Percentiles rank a stretch among this genome's conserved stretches.
phyloP scores from a whole-genome alignment of 805 yeast species.

The Diddensiella caesifluorescens region DNA sequence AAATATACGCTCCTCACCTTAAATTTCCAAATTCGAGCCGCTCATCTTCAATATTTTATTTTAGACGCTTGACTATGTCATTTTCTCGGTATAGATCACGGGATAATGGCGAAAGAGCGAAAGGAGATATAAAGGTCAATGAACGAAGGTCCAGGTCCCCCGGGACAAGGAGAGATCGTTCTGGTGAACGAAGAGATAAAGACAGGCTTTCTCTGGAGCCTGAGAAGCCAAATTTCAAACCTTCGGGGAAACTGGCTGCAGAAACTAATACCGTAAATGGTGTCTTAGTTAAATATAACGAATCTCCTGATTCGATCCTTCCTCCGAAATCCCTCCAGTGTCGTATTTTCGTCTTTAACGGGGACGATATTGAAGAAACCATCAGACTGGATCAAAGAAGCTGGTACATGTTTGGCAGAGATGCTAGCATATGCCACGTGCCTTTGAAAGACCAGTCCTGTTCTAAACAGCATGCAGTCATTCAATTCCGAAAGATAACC shows the following conservation, averaged over 20 bases:
- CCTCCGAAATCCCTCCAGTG: conserved; percentile 27
- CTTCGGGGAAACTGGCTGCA: conserved; percentile 40
- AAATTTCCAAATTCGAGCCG: too few relatives aligned
- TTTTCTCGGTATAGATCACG: too few relatives aligned
- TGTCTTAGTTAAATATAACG: conserved; percentile 36
- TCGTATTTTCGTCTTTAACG: conserved; percentile 31
- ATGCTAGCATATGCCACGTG: conserved; percentile 35
- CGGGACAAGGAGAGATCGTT: too few relatives aligned
- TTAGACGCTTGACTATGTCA: too few relatives aligned
- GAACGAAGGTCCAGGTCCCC: too few relatives aligned
- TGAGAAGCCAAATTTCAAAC: conserved; percentile 35
- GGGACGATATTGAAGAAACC: conserved; percentile 19
- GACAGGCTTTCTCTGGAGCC: too few relatives aligned
- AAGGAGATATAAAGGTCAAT: too few relatives aligned
- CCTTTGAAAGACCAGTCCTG: conserved; percentile 35
- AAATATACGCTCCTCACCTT: too few relatives aligned
- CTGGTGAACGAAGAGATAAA: too few relatives aligned
- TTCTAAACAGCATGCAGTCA: conserved; percentile 46
- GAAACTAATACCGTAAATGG: conserved; percentile 32
- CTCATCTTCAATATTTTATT: too few relatives aligned
- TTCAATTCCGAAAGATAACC: conserved; percentile 37
- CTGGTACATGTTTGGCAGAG: conserved; percentile 37
- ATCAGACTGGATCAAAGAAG: conserved; percentile 29
- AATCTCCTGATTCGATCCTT: conserved; percentile 27
- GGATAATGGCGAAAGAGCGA: too few relatives aligned